These are phyloP conservation scores for Penicillium subrubescens DNA, from an alignment of 495 filamentous ascomycete species.

Conservation along the genomic window DNA sequence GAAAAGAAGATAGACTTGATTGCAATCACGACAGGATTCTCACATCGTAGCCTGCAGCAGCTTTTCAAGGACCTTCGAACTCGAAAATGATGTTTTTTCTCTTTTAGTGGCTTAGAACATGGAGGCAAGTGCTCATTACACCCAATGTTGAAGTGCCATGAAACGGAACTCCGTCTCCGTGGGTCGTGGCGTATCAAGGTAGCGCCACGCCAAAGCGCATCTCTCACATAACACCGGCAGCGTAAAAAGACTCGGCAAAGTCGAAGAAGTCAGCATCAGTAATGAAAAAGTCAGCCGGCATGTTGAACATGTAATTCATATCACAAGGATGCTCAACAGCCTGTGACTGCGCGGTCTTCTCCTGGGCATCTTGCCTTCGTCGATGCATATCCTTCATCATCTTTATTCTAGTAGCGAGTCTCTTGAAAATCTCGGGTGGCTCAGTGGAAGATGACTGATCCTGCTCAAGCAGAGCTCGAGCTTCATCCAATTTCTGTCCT, in stretches of 20 bases:
- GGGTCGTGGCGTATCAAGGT: not conserved
- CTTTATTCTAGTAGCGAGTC: not conserved
- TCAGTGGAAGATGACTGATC: not conserved
- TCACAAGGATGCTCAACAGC: slow-evolving; percentile 1
- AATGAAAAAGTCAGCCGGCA: slow-evolving; percentile 20
- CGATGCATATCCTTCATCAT: slow-evolving; percentile 25
- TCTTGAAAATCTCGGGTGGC: slow-evolving; percentile 18
- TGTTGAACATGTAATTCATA: slow-evolving; percentile 16
- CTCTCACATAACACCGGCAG: not conserved
- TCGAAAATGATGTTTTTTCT: not conserved
- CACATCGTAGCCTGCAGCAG: not conserved
- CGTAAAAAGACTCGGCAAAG: not conserved
- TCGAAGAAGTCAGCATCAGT: slow-evolving; percentile 16
- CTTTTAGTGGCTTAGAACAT: no score
- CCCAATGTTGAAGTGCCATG: not conserved
- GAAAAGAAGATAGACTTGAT: no score
- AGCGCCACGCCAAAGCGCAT: not conserved
- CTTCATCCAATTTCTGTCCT: slow-evolving; percentile 15
- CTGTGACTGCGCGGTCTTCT: not conserved
- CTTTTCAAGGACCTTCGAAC: not conserved
- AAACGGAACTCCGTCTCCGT: not conserved
- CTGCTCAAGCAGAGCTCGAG: not conserved
- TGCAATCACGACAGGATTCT: not conserved
- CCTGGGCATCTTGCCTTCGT: slow-evolving; percentile 11
- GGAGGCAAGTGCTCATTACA: not conserved